Evolutionary conservation across 345 rosid genomes (phyloP).

Genomic region (Eucalyptus caleyi): DNA sequence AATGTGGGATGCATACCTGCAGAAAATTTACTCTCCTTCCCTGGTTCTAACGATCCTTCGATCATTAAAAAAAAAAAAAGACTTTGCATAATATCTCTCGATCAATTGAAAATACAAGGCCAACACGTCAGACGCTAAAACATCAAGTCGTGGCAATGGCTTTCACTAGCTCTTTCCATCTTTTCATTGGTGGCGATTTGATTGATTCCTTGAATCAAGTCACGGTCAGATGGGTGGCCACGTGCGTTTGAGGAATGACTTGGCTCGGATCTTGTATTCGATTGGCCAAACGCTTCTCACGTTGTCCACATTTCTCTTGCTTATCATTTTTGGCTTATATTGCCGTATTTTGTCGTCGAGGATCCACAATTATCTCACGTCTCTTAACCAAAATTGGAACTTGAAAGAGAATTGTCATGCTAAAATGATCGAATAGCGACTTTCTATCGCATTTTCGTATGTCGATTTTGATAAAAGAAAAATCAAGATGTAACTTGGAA

Average conservation of each 20-base stretch:
- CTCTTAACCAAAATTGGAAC: no score
- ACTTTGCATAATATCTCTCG: no score
- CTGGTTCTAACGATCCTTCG: accelerated
- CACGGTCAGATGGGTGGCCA: no score
- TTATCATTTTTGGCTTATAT: not conserved
- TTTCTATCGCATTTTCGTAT: no score
- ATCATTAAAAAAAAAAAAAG: not conserved
- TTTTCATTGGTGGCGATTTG: no score
- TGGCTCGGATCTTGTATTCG: not conserved
- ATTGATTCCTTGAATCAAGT: not conserved
- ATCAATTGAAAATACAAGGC: no score
- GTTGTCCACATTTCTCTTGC: not conserved
- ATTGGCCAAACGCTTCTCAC: not conserved
- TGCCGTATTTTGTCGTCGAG: not conserved
- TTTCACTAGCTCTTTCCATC: not conserved
- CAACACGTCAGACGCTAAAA: accelerated
- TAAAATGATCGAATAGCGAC: not conserved
- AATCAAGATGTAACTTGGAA: no score
- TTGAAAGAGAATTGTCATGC: not conserved
- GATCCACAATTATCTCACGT: not conserved
- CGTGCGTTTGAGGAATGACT: not conserved
- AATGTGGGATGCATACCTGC: no score
- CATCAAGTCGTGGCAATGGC: not conserved
- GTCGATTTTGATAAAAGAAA: no score
- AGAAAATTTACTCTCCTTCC: no score